Conservation (phyloP, 2,329 filamentous ascomycete genomes). For the Alternaria dauci region DNA sequence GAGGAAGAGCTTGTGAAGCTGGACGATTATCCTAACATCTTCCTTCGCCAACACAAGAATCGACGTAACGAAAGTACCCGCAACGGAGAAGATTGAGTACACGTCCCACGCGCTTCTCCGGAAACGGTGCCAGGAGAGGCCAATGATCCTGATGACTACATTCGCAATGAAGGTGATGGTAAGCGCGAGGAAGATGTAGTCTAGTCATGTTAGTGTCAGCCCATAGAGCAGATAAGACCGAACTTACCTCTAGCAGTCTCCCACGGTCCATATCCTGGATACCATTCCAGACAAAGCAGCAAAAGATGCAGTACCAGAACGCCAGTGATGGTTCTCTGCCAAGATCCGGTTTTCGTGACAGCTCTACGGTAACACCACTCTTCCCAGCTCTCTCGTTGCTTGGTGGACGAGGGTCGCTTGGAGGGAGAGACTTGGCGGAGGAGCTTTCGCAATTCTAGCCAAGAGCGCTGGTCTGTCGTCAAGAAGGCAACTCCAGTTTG, state of each 20-base stretch:
- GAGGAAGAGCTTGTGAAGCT: slow-evolving; percentile 92
- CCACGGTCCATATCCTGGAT: slow-evolving; percentile 77
- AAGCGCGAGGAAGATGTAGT: slow-evolving; percentile 80
- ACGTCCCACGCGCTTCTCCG: slow-evolving; percentile 94
- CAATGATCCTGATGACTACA: slow-evolving; percentile 81
- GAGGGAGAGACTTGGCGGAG: slow-evolving; percentile 93
- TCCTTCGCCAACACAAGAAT: slow-evolving; percentile 73
- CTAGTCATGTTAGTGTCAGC: slow-evolving; percentile 50
- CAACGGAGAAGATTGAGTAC: slow-evolving; percentile 81
- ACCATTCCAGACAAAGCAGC: slow-evolving; percentile 85
- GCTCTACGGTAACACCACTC: slow-evolving; percentile 95
- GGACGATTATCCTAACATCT: slow-evolving; percentile 68
- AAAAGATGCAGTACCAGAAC: slow-evolving; percentile 84
- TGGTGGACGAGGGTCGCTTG: slow-evolving; percentile 84
- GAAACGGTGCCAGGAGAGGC: slow-evolving; percentile 91
- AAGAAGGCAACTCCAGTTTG: slow-evolving; percentile 96
- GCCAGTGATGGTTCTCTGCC: slow-evolving; percentile 83
- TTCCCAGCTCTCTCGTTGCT: slow-evolving; percentile 76
- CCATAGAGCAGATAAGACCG: not conserved
- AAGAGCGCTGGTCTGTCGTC: slow-evolving; percentile 94
- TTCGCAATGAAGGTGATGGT: slow-evolving; percentile 85
- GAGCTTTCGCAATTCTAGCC: slow-evolving; percentile 93
- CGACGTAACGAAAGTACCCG: slow-evolving; percentile 83
- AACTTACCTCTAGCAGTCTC: slow-evolving; percentile 66
- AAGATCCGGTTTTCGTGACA: slow-evolving; percentile 90